Base-by-base conservation (phyloP, 2,329 filamentous ascomycete species). In the Nemania sp. region DNA sequence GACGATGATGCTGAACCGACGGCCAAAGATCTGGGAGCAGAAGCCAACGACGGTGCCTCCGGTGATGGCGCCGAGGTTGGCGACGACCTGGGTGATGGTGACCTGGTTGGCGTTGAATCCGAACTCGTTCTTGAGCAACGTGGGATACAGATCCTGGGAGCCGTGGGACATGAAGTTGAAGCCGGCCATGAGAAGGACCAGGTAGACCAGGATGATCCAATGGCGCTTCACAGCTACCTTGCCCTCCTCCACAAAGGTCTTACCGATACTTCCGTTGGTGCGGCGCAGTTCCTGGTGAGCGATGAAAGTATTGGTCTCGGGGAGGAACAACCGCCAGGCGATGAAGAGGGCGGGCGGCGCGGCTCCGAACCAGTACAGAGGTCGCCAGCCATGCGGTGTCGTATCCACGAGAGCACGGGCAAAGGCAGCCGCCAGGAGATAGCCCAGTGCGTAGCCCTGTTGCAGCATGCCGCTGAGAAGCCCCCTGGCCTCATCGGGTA, bases 91-190 rank as follows among this genome's bases (percentile, higher is more conserved):
- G 0, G 87, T 90, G 2, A 91, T 81, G 0, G 89, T 91, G 17
- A 90, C 81, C 57, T 81, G 77, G 71, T 86, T 78, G 47, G 80
- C 68, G 46, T 72, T 73, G 69, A 85, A 85, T 15, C 71, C 73
- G 64, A 82, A 84, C 72, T 87, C 82, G 67, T 83, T 84, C 64
- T 78, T 73, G 21, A 87, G 72, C 81, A 87, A 81, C 18, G 83
- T 86, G 2, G 84, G 84, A 66, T 87, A 87, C 29, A 87, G 72
- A 67, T 86, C 84, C 73, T 90, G 75, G 20, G 86, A 89, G 55
- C 90, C 90, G 72, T 93, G 90, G 17, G 87, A 90, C 90, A 95
- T 92, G 72, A 95, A 96, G 77, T 96, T 96, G 80, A 96, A 95
- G 3, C 91, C 91, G 1, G 91, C 89, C 91, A 96, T 96, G 40